Evolutionary conservation across 2,329 filamentous ascomycete species (phyloP).

Genomic region (Tolypocladium sp.): DNA sequence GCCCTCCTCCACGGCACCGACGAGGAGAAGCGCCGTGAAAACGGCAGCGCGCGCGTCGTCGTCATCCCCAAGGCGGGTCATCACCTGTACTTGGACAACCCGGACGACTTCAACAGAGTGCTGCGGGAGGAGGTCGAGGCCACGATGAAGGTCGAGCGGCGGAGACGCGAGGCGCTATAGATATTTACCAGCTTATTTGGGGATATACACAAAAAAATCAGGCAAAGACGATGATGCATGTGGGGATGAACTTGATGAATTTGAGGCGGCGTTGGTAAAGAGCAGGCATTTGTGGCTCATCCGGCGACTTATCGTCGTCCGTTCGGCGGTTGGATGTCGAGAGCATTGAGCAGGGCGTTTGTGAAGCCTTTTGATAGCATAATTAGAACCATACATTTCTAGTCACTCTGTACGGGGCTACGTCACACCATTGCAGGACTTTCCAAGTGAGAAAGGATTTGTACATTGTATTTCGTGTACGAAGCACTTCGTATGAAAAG

Average conservation of each 20-base stretch:
- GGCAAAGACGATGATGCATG: no score
- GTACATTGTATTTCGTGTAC: neutral
- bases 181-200: no score
- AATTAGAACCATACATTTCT: neutral
- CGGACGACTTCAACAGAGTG: slow-evolving; percentile 46
- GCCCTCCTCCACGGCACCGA: slow-evolving; percentile 51
- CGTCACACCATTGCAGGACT: neutral
- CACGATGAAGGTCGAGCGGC: slow-evolving; percentile 25
- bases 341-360: neutral
- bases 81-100: slow-evolving; percentile 51
- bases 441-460: neutral
- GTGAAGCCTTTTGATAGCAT: neutral
- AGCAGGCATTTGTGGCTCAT: neutral
- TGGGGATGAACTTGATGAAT: neutral
- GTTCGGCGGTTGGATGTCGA: neutral
- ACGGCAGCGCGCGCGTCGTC: slow-evolving; percentile 73
- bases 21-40: slow-evolving; percentile 63
- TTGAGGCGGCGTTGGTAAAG: neutral
- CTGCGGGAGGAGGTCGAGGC: slow-evolving; percentile 45
- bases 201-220: no score
- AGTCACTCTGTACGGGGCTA: neutral
- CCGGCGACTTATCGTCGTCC: neutral
- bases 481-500: neutral
- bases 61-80: slow-evolving; percentile 58
- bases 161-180: slow-evolving; percentile 5